Conservation (phyloP, 495 filamentous ascomycete genomes). For the Trichoderma virens region DNA sequence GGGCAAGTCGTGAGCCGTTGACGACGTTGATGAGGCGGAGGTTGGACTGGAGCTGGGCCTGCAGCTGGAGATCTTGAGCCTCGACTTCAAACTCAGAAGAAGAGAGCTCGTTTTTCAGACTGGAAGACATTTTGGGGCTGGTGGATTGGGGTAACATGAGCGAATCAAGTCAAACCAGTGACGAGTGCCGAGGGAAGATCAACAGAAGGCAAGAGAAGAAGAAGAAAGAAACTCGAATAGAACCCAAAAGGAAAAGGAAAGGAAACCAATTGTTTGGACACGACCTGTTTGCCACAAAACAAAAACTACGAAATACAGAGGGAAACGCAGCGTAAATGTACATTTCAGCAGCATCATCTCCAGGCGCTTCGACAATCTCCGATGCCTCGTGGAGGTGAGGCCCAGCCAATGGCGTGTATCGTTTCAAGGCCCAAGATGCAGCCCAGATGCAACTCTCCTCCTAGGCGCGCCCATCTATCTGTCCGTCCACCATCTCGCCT, state of each 20-base stretch:
- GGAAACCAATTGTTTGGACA: not conserved
- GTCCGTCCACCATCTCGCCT: too few species aligned
- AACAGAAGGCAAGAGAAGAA: not conserved
- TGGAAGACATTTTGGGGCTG: not conserved
- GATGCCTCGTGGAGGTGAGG: not conserved
- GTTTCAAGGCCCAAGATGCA: too few species aligned
- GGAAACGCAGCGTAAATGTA: slow-evolving; percentile 1
- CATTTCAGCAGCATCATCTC: not conserved
- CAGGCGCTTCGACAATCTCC: not conserved
- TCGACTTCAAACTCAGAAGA: slow-evolving; percentile 33
- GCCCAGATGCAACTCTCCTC: too few species aligned
- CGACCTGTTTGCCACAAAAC: not conserved
- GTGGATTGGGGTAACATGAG: not conserved
- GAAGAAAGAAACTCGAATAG: too few species aligned
- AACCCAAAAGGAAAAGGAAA: not conserved
- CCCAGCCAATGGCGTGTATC: not conserved
- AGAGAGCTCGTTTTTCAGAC: not conserved
- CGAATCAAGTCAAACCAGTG: not conserved
- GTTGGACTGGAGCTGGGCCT: slow-evolving; percentile 23
- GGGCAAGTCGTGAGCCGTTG: slow-evolving; percentile 34
- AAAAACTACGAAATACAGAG: not conserved
- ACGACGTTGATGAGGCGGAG: slow-evolving; percentile 26
- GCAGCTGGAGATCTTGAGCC: slow-evolving; percentile 23
- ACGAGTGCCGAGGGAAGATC: not conserved
- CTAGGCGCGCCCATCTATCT: too few species aligned